Evolutionary conservation across 192 early-diverging fungal genomes (phyloP).

Genomic region (Dimargaris cristalligena): DNA sequence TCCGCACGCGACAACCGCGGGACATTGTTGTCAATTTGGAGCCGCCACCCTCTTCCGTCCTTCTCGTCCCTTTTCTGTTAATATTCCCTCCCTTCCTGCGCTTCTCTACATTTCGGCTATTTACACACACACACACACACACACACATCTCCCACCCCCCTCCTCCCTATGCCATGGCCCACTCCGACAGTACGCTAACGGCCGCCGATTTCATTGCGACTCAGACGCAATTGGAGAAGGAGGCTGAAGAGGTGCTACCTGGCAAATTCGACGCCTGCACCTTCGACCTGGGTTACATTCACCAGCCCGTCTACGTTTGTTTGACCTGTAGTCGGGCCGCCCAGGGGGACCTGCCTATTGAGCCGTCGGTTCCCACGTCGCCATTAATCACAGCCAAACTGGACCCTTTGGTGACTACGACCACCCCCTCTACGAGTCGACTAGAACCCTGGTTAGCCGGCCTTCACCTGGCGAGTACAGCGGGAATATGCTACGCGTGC

Average conservation of each 20-base stretch:
- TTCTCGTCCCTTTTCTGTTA: too few relatives aligned
- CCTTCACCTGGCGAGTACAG: constrained; percentile 12
- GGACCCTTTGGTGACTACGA: neutral
- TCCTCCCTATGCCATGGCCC: neutral
- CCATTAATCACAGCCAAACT: neutral
- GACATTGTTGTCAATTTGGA: too few relatives aligned
- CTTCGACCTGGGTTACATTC: constrained; percentile 51
- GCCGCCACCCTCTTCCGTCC: too few relatives aligned
- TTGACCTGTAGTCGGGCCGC: constrained; percentile 42
- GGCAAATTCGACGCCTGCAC: constrained; percentile 62
- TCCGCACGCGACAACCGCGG: too few relatives aligned
- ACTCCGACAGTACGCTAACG: constrained; percentile 21
- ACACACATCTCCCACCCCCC: too few relatives aligned
- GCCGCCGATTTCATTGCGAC: constrained; percentile 22
- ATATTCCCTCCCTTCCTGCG: too few relatives aligned
- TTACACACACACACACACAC: too few relatives aligned
- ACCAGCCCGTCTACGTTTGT: constrained; percentile 69
- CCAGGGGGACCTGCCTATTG: neutral
- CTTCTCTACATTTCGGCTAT: too few relatives aligned
- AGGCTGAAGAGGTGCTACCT: constrained; percentile 37
- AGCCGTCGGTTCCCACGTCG: neutral
- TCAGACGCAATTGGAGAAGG: constrained; percentile 22
- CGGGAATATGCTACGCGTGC: constrained; percentile 62
- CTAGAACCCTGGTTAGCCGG: neutral
- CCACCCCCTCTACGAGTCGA: neutral